Evolutionary conservation across 345 rosid species (phyloP), one percentile per base, ranked within the genome.

Genomic region (Arabidopsis arenosa): DNA sequence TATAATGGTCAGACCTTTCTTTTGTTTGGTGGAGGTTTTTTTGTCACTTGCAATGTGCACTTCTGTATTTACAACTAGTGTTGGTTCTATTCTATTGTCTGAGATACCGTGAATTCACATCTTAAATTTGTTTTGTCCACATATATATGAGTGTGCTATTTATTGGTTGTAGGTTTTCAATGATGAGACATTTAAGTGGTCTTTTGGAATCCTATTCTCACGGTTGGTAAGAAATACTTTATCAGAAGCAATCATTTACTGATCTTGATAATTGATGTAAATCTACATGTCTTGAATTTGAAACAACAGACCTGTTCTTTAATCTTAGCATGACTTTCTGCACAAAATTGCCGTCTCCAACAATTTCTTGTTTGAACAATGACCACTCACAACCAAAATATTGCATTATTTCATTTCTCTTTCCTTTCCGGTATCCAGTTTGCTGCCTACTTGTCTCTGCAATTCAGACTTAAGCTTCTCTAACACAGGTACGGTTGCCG

Each of bases 171-270:
- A 94, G 97, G 93, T 89, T 52, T 94, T 87, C 82, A 94, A 94
- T 78, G 69, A 88, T 56, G 97, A 92, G 76, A 87, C 92, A 13
- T 94, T 94, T 89, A 92, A 73, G 75, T 94, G 98, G 98, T 92
- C 98, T 53, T 92, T 94, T 59, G 97, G 98, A 57, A 94, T 94
- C 72, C 88, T 94, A 45, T 92, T 94, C 86, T 94, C 98, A 39
- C 92, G 97, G 58, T 85, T 94, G 96, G 98, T 94, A 83, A 84
- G 97, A 57, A 18, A 63, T 30, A 11, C 66, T 54, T 17, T 55
- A 66, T 53, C 13, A 44, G 59, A 44, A 60, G 35, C 64, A 52
- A 26, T 55, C 52, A 62, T 43, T 60, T 61, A 7, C 63, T 72
- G 68, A 21, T 65, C 32, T 58, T 51, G 23, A 72, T 37, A 10